A percentile compares a stretch with the other conserved stretches of the same genome.
Conservation (phyloP, 805 yeast genomes). For the Candida patagonica region DNA sequence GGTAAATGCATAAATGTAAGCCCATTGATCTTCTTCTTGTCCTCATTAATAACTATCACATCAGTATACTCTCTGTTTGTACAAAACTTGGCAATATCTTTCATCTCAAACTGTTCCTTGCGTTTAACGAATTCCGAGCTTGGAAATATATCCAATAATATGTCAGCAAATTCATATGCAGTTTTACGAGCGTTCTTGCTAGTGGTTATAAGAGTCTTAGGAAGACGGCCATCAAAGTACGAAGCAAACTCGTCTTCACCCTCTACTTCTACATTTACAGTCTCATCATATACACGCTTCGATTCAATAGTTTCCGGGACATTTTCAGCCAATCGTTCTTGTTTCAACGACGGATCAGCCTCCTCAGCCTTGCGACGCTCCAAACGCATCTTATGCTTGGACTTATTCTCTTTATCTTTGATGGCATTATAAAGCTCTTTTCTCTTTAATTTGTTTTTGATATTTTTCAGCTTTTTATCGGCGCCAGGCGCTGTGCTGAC, state of each 20-base stretch:
- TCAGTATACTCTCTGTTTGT: constrained; percentile 80
- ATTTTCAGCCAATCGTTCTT: constrained; percentile 67
- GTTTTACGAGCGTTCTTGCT: constrained; percentile 74
- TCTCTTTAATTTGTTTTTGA: constrained; percentile 60
- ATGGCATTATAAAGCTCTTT: constrained; percentile 67
- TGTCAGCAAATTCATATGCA: constrained; percentile 86
- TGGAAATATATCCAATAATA: constrained; percentile 76
- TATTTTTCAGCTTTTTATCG: constrained; percentile 2
- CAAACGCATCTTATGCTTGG: constrained; percentile 67
- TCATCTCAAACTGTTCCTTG: constrained; percentile 71
- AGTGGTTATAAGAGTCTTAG: constrained; percentile 86
- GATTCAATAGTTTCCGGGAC: constrained; percentile 76
- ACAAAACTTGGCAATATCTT: constrained; percentile 80
- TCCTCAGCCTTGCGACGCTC: constrained; percentile 82
- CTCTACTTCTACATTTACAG: constrained; percentile 42
- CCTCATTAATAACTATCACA: constrained; percentile 83
- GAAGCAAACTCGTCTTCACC: constrained; percentile 45
- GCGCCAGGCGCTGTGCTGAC: neutral
- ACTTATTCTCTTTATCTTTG: constrained; percentile 66
- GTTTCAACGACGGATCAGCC: constrained; percentile 71
- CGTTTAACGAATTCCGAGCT: constrained; percentile 80
- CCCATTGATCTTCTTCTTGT: constrained; percentile 86
- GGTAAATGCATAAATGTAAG: constrained; percentile 90
- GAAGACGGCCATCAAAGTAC: constrained; percentile 53
- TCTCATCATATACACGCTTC: constrained; percentile 80